These are phyloP conservation scores for Penicillium italicum DNA, from an alignment of 2,329 filamentous ascomycete species.

Conservation along the genomic window DNA sequence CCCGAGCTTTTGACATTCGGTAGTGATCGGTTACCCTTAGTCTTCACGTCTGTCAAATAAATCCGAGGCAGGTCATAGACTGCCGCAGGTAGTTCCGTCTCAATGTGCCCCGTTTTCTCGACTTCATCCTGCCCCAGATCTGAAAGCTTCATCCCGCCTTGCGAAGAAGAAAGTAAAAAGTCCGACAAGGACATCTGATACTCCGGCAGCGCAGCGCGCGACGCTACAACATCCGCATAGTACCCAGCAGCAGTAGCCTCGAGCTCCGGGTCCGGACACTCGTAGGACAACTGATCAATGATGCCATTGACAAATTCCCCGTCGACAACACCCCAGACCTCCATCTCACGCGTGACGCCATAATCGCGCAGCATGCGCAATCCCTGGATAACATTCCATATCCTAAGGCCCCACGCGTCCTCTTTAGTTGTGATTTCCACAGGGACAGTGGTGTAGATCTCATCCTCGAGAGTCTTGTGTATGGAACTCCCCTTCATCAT, in stretches of 20 bases:
- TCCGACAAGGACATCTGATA: constrained; percentile 47
- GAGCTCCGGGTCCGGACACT: constrained; percentile 68
- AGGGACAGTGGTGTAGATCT: constrained; percentile 73
- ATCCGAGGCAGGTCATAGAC: constrained; percentile 39
- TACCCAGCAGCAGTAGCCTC: constrained; percentile 57
- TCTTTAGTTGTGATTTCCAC: constrained; percentile 72
- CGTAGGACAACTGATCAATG: constrained; percentile 79
- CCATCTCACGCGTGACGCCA: constrained; percentile 70
- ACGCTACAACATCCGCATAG: constrained; percentile 37
- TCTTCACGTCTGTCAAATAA: constrained; percentile 91
- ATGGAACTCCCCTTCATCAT: constrained; percentile 81
- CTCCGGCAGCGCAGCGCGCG: constrained; percentile 37
- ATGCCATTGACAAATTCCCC: constrained; percentile 82
- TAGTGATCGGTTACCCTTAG: constrained; percentile 59
- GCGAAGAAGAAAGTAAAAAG: constrained; percentile 40
- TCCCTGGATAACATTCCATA: constrained; percentile 92
- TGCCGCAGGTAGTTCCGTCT: constrained; percentile 16
- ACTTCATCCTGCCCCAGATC: constrained; percentile 23
- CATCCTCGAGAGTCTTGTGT: constrained; percentile 78
- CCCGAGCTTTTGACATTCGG: constrained; percentile 59
- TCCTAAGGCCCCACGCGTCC: constrained; percentile 73
- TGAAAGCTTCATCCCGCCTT: constrained; percentile 35
- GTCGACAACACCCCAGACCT: constrained; percentile 81
- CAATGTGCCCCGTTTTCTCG: constrained; percentile 1
- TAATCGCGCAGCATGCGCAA: constrained; percentile 68